phyloP scores from a whole-genome alignment of 78 protist genomes.

The Planoprotostelium fungivorum region DNA sequence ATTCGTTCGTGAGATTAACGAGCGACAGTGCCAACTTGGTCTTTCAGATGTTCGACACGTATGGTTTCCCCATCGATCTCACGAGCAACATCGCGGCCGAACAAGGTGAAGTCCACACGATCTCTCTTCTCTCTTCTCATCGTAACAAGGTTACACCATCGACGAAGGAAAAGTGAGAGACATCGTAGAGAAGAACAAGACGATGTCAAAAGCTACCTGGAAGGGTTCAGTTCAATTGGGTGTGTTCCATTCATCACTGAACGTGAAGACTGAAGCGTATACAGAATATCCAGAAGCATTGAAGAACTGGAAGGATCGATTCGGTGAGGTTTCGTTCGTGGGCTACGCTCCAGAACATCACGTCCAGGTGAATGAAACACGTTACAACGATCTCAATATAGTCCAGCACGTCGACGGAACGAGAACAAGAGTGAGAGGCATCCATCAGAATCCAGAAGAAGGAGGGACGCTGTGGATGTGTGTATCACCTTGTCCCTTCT shows the following conservation, averaged over 20 bases:
- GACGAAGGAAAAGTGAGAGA: constrained; percentile 17
- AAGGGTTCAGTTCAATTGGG: background rate
- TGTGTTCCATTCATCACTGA: background rate
- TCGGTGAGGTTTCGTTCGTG: background rate
- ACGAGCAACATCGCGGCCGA: constrained; percentile 26
- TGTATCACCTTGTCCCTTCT: constrained; percentile 21
- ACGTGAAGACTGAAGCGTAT: background rate
- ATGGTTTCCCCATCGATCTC: constrained; percentile 52
- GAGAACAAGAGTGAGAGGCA: background rate
- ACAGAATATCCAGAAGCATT: background rate
- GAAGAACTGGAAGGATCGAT: background rate
- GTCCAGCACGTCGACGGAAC: background rate
- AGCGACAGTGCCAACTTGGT: background rate
- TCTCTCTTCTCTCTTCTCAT: background rate
- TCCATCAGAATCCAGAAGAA: constrained; percentile 11
- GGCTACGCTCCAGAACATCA: background rate
- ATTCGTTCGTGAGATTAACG: background rate
- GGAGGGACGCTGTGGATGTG: constrained; percentile 13
- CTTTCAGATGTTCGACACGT: constrained; percentile 26
- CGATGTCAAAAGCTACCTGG: constrained; percentile 31
- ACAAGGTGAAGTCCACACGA: background rate
- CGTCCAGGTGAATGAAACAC: background rate
- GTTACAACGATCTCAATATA: background rate
- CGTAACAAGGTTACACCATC: background rate
- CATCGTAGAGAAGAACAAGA: constrained; percentile 22